These are phyloP conservation scores for Hortiboletus campestris DNA, from an alignment of 768 basidiomycete genomes.

Conservation along the genomic window DNA sequence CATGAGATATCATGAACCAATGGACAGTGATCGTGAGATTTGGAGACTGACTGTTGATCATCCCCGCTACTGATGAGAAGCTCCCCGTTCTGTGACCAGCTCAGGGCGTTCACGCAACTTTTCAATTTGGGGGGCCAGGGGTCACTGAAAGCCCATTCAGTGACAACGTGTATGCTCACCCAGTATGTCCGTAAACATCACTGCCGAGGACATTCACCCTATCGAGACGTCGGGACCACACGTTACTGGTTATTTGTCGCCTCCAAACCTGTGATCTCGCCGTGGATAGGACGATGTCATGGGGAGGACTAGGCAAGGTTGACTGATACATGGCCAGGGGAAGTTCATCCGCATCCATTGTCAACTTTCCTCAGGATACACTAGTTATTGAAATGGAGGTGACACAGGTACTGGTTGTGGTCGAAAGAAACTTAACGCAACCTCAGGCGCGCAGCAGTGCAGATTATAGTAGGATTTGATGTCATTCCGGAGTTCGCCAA, in stretches of 20 bases:
- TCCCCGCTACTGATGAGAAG: conserved; percentile 70
- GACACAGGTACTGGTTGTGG: background rate
- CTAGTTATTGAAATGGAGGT: background rate
- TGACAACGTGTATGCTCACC: conserved; percentile 41
- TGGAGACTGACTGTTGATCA: conserved; percentile 55
- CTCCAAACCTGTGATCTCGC: conserved; percentile 24
- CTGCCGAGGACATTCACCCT: conserved; percentile 73
- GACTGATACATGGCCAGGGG: conserved; percentile 4
- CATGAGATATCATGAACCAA: conserved; percentile 1
- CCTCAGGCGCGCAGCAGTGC: background rate
- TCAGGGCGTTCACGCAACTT: conserved; percentile 77
- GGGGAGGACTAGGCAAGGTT: background rate
- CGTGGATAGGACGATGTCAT: conserved; percentile 18
- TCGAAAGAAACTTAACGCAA: background rate
- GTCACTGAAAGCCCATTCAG: background rate
- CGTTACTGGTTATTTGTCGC: conserved; percentile 21
- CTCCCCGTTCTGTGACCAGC: conserved; percentile 68
- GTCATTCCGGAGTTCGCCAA: background rate
- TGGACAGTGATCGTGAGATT: background rate
- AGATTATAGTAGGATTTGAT: background rate
- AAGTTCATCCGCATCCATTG: conserved; percentile 14
- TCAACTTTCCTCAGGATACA: background rate
- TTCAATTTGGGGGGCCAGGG: background rate
- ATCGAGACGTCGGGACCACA: conserved; percentile 44
- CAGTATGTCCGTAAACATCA: conserved; percentile 61